phyloP scores from a whole-genome alignment of 1,284 basidiomycete genomes.

The Ceratobasidium sp. region DNA sequence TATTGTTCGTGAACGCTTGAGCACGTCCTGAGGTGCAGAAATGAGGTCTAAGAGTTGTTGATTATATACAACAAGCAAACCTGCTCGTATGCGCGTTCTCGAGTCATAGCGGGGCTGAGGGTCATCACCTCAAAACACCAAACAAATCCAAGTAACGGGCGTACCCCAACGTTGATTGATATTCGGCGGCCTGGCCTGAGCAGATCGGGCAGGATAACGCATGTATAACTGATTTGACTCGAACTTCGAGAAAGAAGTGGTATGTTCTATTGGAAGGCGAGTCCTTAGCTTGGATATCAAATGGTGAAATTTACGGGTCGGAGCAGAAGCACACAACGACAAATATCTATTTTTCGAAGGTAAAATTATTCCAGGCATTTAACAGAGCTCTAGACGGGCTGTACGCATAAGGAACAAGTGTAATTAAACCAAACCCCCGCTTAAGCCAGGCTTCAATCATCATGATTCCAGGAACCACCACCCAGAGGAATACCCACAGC shows the following conservation, averaged over 20 bases:
- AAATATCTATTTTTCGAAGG: not conserved
- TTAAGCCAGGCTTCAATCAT: slow-evolving; percentile 30
- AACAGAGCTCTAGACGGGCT: slow-evolving; percentile 8
- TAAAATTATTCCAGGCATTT: slow-evolving; percentile 1
- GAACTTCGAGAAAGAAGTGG: not conserved
- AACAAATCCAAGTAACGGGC: slow-evolving; percentile 10
- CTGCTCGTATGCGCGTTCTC: not conserved
- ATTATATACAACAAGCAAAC: not conserved
- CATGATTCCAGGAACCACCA: slow-evolving; percentile 18
- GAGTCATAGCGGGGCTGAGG: slow-evolving; percentile 8
- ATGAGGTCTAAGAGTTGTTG: not conserved
- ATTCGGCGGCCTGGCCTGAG: not conserved
- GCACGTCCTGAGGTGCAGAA: not conserved
- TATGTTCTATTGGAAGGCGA: not conserved
- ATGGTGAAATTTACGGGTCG: too few species aligned
- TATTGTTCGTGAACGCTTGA: not conserved
- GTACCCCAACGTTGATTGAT: too few species aligned
- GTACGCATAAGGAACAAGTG: slow-evolving; percentile 2
- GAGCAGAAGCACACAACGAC: not conserved
- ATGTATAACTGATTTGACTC: not conserved
- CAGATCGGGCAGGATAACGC: not conserved
- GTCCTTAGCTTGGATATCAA: not conserved
- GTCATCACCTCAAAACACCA: not conserved
- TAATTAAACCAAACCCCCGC: slow-evolving; percentile 18
- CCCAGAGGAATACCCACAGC: slow-evolving; percentile 31